phyloP scores from a whole-genome alignment of 768 basidiomycete species.

The Trametes cinnabarina region DNA sequence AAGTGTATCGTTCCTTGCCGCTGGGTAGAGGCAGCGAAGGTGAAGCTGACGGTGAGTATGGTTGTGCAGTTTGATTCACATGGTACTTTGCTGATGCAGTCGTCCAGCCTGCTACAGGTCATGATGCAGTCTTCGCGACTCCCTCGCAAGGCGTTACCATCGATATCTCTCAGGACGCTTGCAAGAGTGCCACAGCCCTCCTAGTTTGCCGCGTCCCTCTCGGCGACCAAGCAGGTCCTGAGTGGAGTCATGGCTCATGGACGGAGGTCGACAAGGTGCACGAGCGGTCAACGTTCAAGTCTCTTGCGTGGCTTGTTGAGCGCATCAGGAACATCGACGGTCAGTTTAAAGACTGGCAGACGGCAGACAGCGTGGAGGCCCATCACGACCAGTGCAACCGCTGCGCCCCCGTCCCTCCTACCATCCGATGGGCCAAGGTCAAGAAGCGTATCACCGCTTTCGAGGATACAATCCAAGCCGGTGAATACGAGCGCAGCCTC shows the following conservation, averaged over 20 bases:
- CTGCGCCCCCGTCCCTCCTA: conserved; percentile 78
- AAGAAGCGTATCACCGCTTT: conserved; percentile 63
- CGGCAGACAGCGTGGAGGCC: conserved; percentile 41
- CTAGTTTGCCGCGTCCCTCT: conserved; percentile 77
- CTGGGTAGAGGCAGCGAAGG: conserved; percentile 55
- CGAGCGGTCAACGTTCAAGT: conserved; percentile 76
- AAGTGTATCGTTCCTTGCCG: conserved; percentile 57
- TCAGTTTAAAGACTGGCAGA: conserved; percentile 66
- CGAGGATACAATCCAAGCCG: conserved; percentile 85
- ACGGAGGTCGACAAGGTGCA: conserved; percentile 82
- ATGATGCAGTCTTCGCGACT: conserved; percentile 62
- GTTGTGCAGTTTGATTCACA: background rate
- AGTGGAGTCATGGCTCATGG: conserved; percentile 80
- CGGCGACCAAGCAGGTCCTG: conserved; percentile 61
- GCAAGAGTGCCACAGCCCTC: conserved; percentile 72
- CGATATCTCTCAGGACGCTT: conserved; percentile 56
- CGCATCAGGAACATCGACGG: conserved; percentile 75
- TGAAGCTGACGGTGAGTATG: conserved; percentile 52
- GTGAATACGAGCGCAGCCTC: conserved; percentile 82
- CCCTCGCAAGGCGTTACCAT: conserved; percentile 56
- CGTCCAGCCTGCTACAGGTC: conserved; percentile 49
- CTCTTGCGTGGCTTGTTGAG: conserved; percentile 85
- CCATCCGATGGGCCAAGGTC: conserved; percentile 68
- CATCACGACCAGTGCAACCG: conserved; percentile 61
- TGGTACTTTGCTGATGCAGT: background rate